These are phyloP conservation scores for Backusella tarrabulga DNA, from an alignment of 192 early-diverging fungal genomes.

Conservation along the genomic window DNA sequence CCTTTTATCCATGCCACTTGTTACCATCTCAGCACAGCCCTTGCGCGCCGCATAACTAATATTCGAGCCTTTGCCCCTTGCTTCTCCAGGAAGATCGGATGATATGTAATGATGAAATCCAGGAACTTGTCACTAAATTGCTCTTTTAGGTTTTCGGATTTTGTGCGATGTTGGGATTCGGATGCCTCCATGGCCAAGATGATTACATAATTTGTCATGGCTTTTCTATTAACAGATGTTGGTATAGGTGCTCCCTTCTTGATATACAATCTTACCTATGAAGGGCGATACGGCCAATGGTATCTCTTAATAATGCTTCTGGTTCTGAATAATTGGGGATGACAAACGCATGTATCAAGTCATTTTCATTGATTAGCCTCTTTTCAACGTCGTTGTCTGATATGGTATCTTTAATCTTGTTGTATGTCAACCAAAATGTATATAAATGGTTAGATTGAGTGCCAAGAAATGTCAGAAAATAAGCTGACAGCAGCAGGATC, in stretches of 20 bases:
- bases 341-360: constrained; percentile 39
- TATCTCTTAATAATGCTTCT: constrained; percentile 63
- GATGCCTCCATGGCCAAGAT: constrained; percentile 71
- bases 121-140: constrained; percentile 55
- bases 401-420: constrained; percentile 41
- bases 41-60: constrained; percentile 61
- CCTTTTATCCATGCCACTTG: constrained; percentile 41
- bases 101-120: constrained; percentile 66
- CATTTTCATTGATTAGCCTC: not conserved
- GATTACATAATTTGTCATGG: constrained; percentile 45
- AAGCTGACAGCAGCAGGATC: constrained; percentile 39
- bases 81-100: constrained; percentile 64
- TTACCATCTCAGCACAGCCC: constrained; percentile 25
- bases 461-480: constrained; percentile 43
- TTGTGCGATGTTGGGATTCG: constrained; percentile 48
- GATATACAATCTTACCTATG: constrained; percentile 36
- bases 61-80: constrained; percentile 70
- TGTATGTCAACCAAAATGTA: constrained; percentile 44
- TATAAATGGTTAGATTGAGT: constrained; percentile 45
- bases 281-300: constrained; percentile 59
- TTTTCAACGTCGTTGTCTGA: not conserved
- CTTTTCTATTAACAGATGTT: constrained; percentile 24
- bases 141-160: constrained; percentile 51
- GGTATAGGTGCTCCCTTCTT: no score
- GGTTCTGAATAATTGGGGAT: constrained; percentile 73